Evolutionary conservation across 176 grass and related monocot species (phyloP).

Genomic region (Leersia perrieri): DNA sequence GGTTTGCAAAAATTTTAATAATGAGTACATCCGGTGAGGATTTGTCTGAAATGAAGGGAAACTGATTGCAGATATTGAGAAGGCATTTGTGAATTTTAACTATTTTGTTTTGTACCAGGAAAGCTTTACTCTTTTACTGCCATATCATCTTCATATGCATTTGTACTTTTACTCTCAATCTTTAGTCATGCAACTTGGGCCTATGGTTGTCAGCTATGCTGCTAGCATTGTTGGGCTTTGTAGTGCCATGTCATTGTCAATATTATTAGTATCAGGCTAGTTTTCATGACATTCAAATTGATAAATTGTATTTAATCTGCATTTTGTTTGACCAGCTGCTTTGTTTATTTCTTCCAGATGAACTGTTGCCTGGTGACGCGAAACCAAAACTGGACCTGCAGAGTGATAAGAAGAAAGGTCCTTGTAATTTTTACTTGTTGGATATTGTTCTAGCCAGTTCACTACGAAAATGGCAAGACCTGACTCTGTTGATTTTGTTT

Average conservation of each 20-base stretch:
- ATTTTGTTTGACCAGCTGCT: neutral
- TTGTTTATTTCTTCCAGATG: slow-evolving; percentile 49
- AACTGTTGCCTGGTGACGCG: slow-evolving; percentile 19
- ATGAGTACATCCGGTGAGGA: neutral
- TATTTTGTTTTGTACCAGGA: slow-evolving; percentile 1
- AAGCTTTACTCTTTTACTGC: neutral
- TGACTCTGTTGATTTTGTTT: neutral
- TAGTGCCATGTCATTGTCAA: neutral
- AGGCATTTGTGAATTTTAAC: neutral
- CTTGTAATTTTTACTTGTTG: neutral
- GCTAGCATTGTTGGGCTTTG: neutral
- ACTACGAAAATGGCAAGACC: too few relatives aligned
- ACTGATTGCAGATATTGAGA: neutral
- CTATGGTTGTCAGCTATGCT: neutral
- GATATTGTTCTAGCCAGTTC: neutral
- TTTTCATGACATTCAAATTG: neutral
- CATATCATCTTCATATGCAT: neutral
- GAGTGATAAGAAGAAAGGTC: slow-evolving; percentile 86
- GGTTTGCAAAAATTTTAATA: neutral
- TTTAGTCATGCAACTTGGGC: neutral
- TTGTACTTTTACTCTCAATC: neutral
- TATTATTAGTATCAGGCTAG: neutral
- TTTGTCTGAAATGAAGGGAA: neutral
- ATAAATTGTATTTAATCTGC: neutral
- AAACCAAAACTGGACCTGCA: slow-evolving; percentile 79